phyloP scores from a whole-genome alignment of 495 filamentous ascomycete genomes.

The Opeltia flavorubescens region DNA sequence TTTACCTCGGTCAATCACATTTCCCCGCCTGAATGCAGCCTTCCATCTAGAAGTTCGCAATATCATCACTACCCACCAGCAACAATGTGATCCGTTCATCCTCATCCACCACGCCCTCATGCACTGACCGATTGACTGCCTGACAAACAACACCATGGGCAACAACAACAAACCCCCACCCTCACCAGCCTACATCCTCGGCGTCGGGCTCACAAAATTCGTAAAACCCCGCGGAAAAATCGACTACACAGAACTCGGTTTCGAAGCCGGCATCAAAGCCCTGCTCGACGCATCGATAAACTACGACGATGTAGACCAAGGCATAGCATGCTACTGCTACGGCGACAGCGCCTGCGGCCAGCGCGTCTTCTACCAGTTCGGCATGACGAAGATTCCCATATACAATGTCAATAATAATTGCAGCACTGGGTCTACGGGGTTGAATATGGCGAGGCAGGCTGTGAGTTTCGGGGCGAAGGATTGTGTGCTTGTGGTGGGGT shows the following conservation, averaged over 20 bases:
- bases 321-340: constrained; percentile 95
- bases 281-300: constrained; percentile 89
- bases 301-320: constrained; percentile 93
- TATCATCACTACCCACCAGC: too few relatives aligned
- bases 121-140: too few relatives aligned
- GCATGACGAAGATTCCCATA: constrained; percentile 89
- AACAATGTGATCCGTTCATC: too few relatives aligned
- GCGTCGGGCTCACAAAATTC: constrained; percentile 98
- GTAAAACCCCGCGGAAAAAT: constrained; percentile 89
- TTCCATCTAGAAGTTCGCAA: too few relatives aligned
- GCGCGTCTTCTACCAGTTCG: constrained; percentile 97
- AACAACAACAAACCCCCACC: constrained; percentile 11
- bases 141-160: too few relatives aligned
- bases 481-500: constrained; percentile 82
- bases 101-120: too few relatives aligned
- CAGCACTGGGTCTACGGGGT: constrained; percentile 78
- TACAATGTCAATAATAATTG: constrained; percentile 99
- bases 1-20: too few relatives aligned
- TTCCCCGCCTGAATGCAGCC: too few relatives aligned
- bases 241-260: constrained; percentile 80
- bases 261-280: constrained; percentile 90
- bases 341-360: constrained; percentile 92
- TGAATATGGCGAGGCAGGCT: constrained; percentile 70
- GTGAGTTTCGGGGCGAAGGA: constrained; percentile 69
- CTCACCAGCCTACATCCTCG: constrained; percentile 68